Conservation (phyloP, 768 basidiomycete species). For the Psilocybe azurescens region DNA sequence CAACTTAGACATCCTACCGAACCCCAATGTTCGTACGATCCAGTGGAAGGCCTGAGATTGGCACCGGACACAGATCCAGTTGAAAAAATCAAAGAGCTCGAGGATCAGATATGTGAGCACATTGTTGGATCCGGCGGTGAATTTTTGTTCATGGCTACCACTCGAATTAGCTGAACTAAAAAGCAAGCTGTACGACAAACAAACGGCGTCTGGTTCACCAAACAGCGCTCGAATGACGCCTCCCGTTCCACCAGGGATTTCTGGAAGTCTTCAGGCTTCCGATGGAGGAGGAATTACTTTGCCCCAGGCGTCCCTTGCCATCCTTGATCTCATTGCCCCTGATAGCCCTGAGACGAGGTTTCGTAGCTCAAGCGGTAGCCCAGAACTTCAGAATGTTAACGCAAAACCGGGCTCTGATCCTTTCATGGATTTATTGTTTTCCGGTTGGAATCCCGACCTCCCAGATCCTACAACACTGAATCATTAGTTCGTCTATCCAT, state of each 20-base stretch:
- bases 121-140: conserved; percentile 5
- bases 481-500: conserved; percentile 63
- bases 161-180: conserved; percentile 61
- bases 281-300: conserved; percentile 45
- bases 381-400: conserved; percentile 46
- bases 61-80: conserved; percentile 80
- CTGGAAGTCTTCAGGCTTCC: conserved; percentile 27
- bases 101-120: conserved; percentile 74
- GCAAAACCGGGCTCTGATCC: conserved; percentile 51
- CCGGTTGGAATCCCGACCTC: conserved; percentile 87
- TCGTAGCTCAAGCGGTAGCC: conserved; percentile 54
- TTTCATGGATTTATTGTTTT: conserved; percentile 69
- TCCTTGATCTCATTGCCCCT: conserved; percentile 45
- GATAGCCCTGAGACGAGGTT: conserved; percentile 43
- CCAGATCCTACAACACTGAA: conserved; percentile 75
- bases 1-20: conserved; percentile 76
- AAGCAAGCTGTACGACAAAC: conserved; percentile 58
- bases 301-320: conserved; percentile 48
- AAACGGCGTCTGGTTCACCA: conserved; percentile 47
- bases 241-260: conserved; percentile 22
- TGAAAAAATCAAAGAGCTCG: conserved; percentile 77
- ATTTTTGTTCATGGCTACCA: conserved; percentile 10
- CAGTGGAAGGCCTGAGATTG: conserved; percentile 79
- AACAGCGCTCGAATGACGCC: conserved; percentile 23
- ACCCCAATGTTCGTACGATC: conserved; percentile 87